Conservation (phyloP, 2,329 filamentous ascomycete species). For the Sporothrix sp. region DNA sequence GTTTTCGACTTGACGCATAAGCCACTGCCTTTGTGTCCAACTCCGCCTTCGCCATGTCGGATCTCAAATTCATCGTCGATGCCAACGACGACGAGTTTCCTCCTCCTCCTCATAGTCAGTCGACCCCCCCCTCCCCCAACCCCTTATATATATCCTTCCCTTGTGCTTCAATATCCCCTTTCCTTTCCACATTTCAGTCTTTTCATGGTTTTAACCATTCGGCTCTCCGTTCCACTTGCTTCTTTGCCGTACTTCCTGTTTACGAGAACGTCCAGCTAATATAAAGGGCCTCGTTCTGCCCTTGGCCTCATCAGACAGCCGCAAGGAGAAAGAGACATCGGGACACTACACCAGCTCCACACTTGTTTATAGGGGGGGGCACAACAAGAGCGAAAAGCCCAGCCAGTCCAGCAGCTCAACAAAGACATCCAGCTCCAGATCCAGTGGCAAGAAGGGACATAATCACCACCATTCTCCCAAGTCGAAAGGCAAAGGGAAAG, state of each 20-base stretch:
- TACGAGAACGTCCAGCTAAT: neutral
- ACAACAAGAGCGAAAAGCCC: neutral
- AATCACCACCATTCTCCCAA: neutral
- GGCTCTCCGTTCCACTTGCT: neutral
- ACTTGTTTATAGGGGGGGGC: neutral
- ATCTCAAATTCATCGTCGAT: constrained; percentile 10
- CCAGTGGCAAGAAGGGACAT: neutral
- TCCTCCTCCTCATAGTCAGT: neutral
- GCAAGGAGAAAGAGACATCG: neutral
- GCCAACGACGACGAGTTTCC: constrained; percentile 3
- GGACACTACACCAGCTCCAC: neutral
- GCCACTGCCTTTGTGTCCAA: neutral
- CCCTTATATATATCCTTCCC: neutral
- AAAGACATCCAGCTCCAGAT: neutral
- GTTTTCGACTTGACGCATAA: neutral
- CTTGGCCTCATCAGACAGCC: neutral
- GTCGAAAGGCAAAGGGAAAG: neutral
- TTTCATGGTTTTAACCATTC: neutral
- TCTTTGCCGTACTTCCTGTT: neutral
- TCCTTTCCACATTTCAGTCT: constrained; percentile 2
- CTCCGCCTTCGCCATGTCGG: constrained; percentile 9
- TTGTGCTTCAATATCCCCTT: neutral
- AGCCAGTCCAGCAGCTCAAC: neutral
- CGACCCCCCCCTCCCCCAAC: neutral
- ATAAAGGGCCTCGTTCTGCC: constrained; percentile 4